phyloP scores from a whole-genome alignment of 1,139 yeast species.

The Schwanniomyces etchellsii region DNA sequence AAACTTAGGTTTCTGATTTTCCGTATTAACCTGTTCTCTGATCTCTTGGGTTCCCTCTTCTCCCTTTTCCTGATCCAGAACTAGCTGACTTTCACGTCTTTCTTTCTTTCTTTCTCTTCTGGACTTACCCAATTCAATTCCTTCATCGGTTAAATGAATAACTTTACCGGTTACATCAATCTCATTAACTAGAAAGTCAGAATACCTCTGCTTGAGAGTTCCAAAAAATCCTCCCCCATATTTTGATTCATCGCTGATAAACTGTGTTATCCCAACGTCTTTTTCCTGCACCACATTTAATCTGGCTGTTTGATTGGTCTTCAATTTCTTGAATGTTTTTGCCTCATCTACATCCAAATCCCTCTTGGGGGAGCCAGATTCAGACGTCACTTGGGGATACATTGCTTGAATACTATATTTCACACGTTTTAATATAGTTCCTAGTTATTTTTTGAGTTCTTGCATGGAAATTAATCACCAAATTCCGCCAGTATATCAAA shows the following conservation, averaged over 20 bases:
- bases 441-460: too few species aligned
- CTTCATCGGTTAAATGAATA: conserved; percentile 70
- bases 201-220: conserved; percentile 76
- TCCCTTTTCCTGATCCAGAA: conserved; percentile 28
- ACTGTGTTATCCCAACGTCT: conserved; percentile 84
- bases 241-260: conserved; percentile 37
- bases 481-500: too few species aligned
- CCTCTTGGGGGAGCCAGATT: conserved; percentile 6
- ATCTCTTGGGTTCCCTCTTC: conserved; percentile 30
- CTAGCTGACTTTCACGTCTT: conserved; percentile 34
- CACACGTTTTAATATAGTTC: neutral
- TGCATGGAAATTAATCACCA: too few species aligned
- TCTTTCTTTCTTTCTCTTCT: conserved; percentile 49
- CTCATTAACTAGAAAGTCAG: conserved; percentile 95
- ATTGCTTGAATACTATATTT: conserved; percentile 1
- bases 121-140: conserved; percentile 49
- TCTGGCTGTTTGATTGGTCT: conserved; percentile 6
- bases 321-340: conserved; percentile 5
- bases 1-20: conserved; percentile 29
- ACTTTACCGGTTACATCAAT: conserved; percentile 65
- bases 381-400: too few species aligned
- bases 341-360: conserved; percentile 4
- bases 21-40: conserved; percentile 19
- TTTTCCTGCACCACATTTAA: conserved; percentile 39
- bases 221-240: conserved; percentile 67